Base-by-base conservation (phyloP, 176 grass and related monocot species). In the Zoysia japonica region DNA sequence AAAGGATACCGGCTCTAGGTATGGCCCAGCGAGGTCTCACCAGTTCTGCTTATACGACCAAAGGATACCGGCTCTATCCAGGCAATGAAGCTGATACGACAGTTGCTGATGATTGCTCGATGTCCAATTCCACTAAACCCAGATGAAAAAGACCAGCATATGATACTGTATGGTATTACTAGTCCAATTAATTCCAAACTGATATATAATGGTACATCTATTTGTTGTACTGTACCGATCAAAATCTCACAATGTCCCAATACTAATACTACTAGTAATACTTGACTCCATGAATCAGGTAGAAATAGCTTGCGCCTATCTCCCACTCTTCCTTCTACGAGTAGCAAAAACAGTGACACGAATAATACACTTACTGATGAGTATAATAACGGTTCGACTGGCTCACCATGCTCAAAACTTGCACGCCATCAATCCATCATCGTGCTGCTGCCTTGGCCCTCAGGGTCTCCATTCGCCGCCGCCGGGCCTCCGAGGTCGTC, bases 391-490 rank as follows among this genome's bases (percentile, higher is more conserved):
- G 14, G 0, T 78, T 51, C 44, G 43, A 64, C 20, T 47, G 36
- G 57, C 44, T 2, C 2, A 7, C 43, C 57, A 48, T 43, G 74
- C 74, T 63, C 75, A 65, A 64, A 50, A 63, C 57, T 48, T 17
- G 17, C 40, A 10, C 50, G 16, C n/a, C 17, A 59, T 59, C 56
- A 7, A 9, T 28, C 28, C 28, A 28, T 28, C 28, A 28, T 28
- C 28, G 28, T 28, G 28, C 28, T 28, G 49, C 35, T 41, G 7
- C 36, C 74, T 88, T 88, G 74, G 75, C 67, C 1, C 74, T 74
- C 61, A 70, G 74, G 74, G 83, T 83, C 43, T 60, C 68, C 50
- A 55, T 74, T 36, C 86, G 79, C 43, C 86, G 74, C 51, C 68
- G 73, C 51, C 86, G 42, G 15, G 85, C 85, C n/a, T 60, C 78